Conservation (phyloP, 1,284 basidiomycete genomes). For the Amylostereum chailletii region DNA sequence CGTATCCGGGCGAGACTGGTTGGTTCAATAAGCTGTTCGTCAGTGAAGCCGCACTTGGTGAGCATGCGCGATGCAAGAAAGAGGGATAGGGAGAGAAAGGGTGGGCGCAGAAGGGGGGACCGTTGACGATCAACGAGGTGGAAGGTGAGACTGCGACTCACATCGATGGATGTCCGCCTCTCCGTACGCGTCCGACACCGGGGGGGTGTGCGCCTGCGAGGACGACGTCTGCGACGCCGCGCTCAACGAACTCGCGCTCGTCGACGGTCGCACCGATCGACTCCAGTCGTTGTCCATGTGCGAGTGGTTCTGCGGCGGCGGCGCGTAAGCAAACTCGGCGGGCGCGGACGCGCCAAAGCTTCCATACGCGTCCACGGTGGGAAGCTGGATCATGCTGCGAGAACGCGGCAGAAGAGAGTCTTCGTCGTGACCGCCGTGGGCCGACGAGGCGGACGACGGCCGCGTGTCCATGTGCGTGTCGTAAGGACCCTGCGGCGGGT, state of each 20-base stretch:
- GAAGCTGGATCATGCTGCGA: conserved; percentile 71
- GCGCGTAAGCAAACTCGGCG: conserved; percentile 72
- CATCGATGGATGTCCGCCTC: conserved; percentile 72
- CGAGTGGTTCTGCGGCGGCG: conserved; percentile 22
- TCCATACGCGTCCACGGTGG: conserved; percentile 58
- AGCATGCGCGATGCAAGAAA: conserved; percentile 10
- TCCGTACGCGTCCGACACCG: conserved; percentile 49
- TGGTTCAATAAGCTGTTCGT: conserved; percentile 25
- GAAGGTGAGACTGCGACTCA: conserved; percentile 35
- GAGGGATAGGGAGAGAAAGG: conserved; percentile 9
- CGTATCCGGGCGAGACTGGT: conserved; percentile 68
- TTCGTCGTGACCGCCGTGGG: conserved; percentile 38
- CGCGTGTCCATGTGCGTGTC: conserved; percentile 47
- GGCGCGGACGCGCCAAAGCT: conserved; percentile 36
- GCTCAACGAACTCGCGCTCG: conserved; percentile 63
- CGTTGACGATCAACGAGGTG: neutral
- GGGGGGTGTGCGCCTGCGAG: conserved; percentile 74
- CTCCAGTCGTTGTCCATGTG: conserved; percentile 11
- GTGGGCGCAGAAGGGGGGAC: conserved; percentile 3
- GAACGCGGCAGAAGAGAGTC: conserved; percentile 46
- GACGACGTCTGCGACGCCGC: conserved; percentile 65
- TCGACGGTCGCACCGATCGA: conserved; percentile 53
- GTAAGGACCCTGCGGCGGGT: conserved; percentile 58
- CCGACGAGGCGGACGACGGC: conserved; percentile 67
- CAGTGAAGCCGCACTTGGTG: conserved; percentile 29